These are phyloP conservation scores for Talaromyces ruber DNA, from an alignment of 495 filamentous ascomycete genomes.

Conservation along the genomic window DNA sequence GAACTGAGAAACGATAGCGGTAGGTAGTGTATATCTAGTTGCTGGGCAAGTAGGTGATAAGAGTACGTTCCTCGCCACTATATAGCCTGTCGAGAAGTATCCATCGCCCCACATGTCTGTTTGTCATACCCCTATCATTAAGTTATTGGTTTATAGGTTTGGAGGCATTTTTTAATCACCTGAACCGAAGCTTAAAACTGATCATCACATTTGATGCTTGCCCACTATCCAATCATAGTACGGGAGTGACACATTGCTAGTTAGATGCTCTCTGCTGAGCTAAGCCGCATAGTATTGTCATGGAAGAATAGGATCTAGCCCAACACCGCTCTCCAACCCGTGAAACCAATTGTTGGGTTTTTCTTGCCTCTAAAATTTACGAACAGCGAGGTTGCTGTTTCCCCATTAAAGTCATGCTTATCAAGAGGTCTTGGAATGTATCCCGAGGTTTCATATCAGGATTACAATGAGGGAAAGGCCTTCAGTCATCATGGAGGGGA, in stretches of 20 bases:
- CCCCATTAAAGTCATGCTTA: neutral
- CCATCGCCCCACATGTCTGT: neutral
- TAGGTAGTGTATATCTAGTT: neutral
- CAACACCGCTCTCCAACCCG: neutral
- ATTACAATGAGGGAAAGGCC: neutral
- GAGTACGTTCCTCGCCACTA: neutral
- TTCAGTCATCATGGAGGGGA: neutral
- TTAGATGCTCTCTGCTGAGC: neutral
- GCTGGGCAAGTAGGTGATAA: neutral
- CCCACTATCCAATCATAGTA: neutral
- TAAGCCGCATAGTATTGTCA: neutral
- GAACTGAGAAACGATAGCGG: neutral
- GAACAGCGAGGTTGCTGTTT: neutral
- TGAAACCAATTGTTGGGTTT: neutral
- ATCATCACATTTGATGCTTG: neutral
- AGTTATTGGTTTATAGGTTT: neutral
- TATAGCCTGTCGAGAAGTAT: neutral
- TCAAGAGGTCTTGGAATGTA: neutral
- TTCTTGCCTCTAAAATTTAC: neutral
- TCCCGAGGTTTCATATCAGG: neutral
- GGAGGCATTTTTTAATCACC: neutral
- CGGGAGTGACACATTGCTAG: neutral
- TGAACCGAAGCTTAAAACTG: neutral
- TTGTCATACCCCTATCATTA: neutral
- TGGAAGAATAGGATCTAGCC: neutral